phyloP scores from a whole-genome alignment of 1,139 yeast species.

The Yamadazyma pseudoaaseri region DNA sequence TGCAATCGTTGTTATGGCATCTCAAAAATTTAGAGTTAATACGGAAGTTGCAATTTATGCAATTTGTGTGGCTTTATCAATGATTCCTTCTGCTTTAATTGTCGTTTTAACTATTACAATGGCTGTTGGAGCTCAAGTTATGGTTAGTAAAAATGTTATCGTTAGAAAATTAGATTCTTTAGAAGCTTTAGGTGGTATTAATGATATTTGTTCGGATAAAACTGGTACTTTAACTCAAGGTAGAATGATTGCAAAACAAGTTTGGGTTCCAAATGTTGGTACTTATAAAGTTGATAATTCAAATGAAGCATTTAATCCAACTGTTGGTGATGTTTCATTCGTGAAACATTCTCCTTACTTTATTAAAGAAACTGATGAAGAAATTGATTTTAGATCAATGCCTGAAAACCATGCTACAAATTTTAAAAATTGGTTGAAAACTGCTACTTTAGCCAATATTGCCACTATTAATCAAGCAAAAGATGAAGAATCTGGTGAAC shows the following conservation, averaged over 20 bases:
- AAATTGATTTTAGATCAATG: conserved; percentile 25
- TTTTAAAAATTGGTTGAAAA: conserved; percentile 49
- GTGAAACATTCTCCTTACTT: conserved; percentile 41
- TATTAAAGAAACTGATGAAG: conserved; percentile 38
- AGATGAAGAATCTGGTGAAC: conserved; percentile 22
- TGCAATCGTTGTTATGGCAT: conserved; percentile 79
- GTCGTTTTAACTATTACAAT: conserved; percentile 82
- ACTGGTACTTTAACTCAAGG: conserved; percentile 84
- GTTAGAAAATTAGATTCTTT: conserved; percentile 77
- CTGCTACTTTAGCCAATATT: conserved; percentile 73
- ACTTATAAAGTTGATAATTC: conserved; percentile 59
- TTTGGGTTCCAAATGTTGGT: conserved; percentile 79
- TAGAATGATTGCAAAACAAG: conserved; percentile 69
- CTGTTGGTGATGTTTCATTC: conserved; percentile 54
- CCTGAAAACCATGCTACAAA: conserved; percentile 25
- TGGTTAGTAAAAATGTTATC: conserved; percentile 71
- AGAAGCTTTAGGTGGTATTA: conserved; percentile 78
- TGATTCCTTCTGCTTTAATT: conserved; percentile 81
- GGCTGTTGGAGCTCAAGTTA: conserved; percentile 83
- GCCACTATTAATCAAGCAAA: conserved; percentile 53
- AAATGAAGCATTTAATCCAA: conserved; percentile 73
- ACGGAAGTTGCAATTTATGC: conserved; percentile 80
- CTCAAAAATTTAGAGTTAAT: conserved; percentile 65
- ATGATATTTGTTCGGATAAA: conserved; percentile 81
- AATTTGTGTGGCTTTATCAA: conserved; percentile 76